Evolutionary conservation across 2,329 filamentous ascomycete genomes (phyloP), one percentile per base, ranked within the genome.

Genomic region (Ophiostoma sp.): DNA sequence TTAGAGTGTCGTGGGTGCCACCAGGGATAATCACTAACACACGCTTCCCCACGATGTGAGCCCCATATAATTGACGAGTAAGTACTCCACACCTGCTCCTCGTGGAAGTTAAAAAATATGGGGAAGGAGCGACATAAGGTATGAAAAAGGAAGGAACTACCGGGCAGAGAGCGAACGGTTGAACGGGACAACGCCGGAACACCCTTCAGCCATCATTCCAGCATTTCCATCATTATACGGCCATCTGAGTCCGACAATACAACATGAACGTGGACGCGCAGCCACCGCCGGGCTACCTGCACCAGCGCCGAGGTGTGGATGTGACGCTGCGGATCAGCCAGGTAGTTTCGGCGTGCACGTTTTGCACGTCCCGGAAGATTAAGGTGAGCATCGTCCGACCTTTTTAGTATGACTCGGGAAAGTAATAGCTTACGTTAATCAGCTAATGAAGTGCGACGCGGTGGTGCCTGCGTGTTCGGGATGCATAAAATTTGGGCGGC

Each of bases 291-390:
- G 7, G 16, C 40, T 52, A 58, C 40, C 45, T 41, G 12, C 18
- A 45, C 52, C 42, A 40, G 27, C 60, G 14, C 27, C 67, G 27
- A 5, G 49, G 55, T 38, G 49, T 55, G 49, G 55, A 64, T 40
- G 67, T 66, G 8, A 27, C 58, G 36, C 65, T 68, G 44, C 64
- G 67, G 52, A 66, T 68, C 67, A 67, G 60, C 60, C 72, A 74
- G 64, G 69, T 73, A 27, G 69, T 74, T 16, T 74, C 72, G 4
- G 73, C 73, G 2, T 74, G 73, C 66, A 60, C 72, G 36, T 74
- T 74, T 64, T 74, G 73, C 70, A 74, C 73, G 64, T 63, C 69
- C 1, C 69, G 72, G 36, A 74, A 74, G 66, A 74, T 74, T 65
- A 74, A 72, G 38, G 58, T 40, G 38, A 36, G 58, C 11, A 40